Percentiles rank a stretch among this genome's conserved stretches.
These are phyloP conservation scores for Nitzschia sp. DNA, from an alignment of 108 stramenopile genomes.

Conservation along the genomic window DNA sequence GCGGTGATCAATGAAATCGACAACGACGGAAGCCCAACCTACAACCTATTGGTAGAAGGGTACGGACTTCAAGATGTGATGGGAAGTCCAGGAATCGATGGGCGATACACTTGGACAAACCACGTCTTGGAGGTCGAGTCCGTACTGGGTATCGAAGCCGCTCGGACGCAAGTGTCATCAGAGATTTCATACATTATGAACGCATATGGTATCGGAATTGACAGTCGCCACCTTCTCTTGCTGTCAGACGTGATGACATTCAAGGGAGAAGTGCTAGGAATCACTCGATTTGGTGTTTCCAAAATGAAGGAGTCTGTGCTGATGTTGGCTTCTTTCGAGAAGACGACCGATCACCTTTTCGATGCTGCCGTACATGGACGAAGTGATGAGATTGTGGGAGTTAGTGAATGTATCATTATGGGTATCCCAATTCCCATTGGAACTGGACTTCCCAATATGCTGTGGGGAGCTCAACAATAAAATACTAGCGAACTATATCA, in stretches of 20 bases:
- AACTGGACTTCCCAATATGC: conserved; percentile 93
- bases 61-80: conserved; percentile 96
- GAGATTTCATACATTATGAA: conserved; percentile 97
- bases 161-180: conserved; percentile 84
- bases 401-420: conserved; percentile 99
- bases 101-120: conserved; percentile 87
- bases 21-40: conserved; percentile 64
- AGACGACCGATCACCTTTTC: conserved; percentile 98
- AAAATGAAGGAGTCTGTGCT: conserved; percentile 98
- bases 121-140: conserved; percentile 94
- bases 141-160: conserved; percentile 96
- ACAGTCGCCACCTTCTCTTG: conserved; percentile 91
- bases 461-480: conserved; percentile 50
- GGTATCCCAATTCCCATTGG: conserved; percentile 97
- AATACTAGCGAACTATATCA: background rate
- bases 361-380: conserved; percentile 98
- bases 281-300: conserved; percentile 97
- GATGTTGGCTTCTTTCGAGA: conserved; percentile 99
- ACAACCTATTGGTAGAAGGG: conserved; percentile 95
- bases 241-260: conserved; percentile 99
- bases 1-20: conserved; percentile 97
- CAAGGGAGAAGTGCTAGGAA: conserved; percentile 96
- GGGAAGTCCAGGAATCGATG: conserved; percentile 90
- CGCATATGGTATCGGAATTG: conserved; percentile 96
- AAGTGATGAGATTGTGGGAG: conserved; percentile 94